Conservation (phyloP, 1,139 yeast species). For the Geotrichum candidum region DNA sequence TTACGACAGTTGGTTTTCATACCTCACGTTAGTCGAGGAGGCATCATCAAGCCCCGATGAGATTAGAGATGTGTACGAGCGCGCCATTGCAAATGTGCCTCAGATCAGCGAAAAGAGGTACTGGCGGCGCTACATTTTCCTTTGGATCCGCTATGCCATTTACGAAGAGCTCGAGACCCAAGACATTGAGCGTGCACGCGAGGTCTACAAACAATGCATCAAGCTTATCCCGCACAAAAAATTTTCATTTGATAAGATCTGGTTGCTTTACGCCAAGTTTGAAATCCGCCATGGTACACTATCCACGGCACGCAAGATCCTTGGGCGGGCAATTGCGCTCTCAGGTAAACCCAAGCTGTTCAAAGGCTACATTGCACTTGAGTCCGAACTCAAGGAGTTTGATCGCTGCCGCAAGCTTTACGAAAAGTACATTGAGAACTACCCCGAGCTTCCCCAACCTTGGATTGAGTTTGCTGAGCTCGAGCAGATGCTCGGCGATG, state of each 20-base stretch:
- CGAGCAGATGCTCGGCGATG: constrained; percentile 66
- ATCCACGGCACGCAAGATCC: constrained; percentile 53
- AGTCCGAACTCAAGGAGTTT: constrained; percentile 37
- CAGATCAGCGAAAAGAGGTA: constrained; percentile 30
- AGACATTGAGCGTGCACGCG: constrained; percentile 45
- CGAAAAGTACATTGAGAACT: constrained; percentile 57
- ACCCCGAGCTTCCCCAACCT: constrained; percentile 40
- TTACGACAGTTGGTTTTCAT: constrained; percentile 80
- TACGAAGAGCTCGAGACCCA: constrained; percentile 52
- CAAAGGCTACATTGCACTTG: constrained; percentile 56
- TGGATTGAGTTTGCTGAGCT: constrained; percentile 62
- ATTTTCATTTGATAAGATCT: constrained; percentile 65
- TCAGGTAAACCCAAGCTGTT: constrained; percentile 52
- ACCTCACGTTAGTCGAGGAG: constrained; percentile 46
- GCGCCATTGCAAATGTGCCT: constrained; percentile 45
- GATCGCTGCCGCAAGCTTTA: constrained; percentile 71
- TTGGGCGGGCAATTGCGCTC: constrained; percentile 69
- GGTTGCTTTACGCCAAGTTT: constrained; percentile 69
- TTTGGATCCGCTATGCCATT: constrained; percentile 65
- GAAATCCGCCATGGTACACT: constrained; percentile 58
- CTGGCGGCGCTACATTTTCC: constrained; percentile 65
- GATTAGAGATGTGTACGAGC: constrained; percentile 40
- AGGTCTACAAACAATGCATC: constrained; percentile 47
- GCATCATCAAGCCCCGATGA: constrained; percentile 32
- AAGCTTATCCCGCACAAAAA: constrained; percentile 49